Percentiles rank a stretch among this genome's conserved stretches.
Evolutionary conservation across 176 grass and related monocot genomes (phyloP).

Genomic region (Canna indica): DNA sequence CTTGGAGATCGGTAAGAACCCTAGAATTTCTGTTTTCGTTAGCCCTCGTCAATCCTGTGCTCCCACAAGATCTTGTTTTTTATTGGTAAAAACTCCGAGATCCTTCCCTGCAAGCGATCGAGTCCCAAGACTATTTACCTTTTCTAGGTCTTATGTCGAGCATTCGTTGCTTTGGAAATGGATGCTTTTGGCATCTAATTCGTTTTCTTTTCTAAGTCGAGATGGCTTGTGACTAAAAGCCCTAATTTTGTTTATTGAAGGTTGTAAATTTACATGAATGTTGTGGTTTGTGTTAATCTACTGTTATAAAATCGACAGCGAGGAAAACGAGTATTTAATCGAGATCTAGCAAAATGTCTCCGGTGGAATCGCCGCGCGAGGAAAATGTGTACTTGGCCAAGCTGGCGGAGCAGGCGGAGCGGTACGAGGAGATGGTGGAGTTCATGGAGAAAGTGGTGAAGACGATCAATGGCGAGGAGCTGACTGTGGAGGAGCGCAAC

Average conservation of each 20-base stretch:
- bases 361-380: constrained; percentile 30
- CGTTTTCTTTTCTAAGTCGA: too few species aligned
- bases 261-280: not conserved
- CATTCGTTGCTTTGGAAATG: too few species aligned
- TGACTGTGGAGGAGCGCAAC: constrained; percentile 50
- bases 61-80: not conserved
- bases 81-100: not conserved
- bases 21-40: not conserved
- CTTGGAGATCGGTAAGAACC: not conserved
- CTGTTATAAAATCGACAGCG: not conserved
- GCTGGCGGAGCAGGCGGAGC: constrained; percentile 49
- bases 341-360: not conserved
- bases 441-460: constrained; percentile 63
- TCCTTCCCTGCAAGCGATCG: not conserved
- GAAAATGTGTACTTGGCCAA: constrained; percentile 56
- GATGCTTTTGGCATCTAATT: too few species aligned
- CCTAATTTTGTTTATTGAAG: not conserved
- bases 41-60: not conserved
- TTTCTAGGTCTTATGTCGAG: too few species aligned
- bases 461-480: constrained; percentile 31
- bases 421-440: constrained; percentile 50
- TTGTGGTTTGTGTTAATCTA: not conserved
- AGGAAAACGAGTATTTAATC: not conserved
- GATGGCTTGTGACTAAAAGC: not conserved
- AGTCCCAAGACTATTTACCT: too few species aligned